These are phyloP conservation scores for Pseudogymnoascus sp. DNA, from an alignment of 2,329 filamentous ascomycete species.

Conservation along the genomic window DNA sequence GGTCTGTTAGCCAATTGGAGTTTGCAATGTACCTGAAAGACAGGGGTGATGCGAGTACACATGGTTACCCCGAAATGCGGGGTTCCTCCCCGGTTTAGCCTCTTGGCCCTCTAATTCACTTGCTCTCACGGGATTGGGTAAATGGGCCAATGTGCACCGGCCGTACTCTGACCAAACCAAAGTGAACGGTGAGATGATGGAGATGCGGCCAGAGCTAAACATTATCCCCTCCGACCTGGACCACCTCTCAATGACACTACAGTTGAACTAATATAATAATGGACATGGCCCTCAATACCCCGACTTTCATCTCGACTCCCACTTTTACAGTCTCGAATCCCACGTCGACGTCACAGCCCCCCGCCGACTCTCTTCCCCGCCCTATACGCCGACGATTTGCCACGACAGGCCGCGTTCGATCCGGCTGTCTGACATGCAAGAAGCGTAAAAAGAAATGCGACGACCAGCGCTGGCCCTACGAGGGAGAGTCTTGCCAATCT, in stretches of 20 bases:
- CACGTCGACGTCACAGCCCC: not conserved
- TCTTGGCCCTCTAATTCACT: not conserved
- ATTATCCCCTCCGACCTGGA: not conserved
- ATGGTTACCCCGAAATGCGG: not conserved
- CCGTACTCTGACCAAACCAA: not conserved
- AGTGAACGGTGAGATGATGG: not conserved
- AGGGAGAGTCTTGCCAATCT: slow-evolving; percentile 1
- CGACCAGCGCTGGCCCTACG: not conserved
- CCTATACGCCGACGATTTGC: slow-evolving; percentile 14
- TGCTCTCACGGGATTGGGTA: not conserved
- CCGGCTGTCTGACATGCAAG: slow-evolving; percentile 11
- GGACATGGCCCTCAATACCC: not conserved
- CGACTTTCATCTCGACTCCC: not conserved
- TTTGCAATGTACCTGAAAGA: not conserved
- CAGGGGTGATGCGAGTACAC: not conserved
- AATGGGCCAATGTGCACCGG: not conserved
- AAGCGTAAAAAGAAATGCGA: slow-evolving; percentile 11
- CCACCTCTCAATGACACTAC: not conserved
- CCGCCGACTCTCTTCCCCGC: not conserved
- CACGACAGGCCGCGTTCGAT: slow-evolving; percentile 13
- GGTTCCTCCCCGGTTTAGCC: not conserved
- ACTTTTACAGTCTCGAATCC: not conserved
- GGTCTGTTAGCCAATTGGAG: not conserved
- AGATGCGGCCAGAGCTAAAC: not conserved
- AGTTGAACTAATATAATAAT: not conserved